Conservation (phyloP, 1,139 yeast genomes). For the Debaryomycetaceae sp. region DNA sequence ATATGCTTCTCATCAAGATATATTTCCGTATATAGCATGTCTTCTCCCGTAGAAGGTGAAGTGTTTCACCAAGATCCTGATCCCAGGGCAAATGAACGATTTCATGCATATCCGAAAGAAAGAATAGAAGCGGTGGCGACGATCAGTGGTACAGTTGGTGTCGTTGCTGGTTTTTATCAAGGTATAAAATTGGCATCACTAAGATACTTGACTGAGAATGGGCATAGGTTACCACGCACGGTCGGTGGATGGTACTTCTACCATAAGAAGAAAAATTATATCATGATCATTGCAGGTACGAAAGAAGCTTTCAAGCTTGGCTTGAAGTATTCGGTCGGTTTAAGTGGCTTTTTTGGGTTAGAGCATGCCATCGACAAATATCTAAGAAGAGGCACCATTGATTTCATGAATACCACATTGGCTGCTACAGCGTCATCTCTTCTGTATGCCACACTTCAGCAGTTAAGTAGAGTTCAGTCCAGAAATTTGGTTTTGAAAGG, state of each 20-base stretch:
- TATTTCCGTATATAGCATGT: neutral
- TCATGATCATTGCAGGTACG: constrained; percentile 57
- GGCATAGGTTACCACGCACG: constrained; percentile 73
- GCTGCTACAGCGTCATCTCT: constrained; percentile 55
- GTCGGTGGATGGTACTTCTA: constrained; percentile 90
- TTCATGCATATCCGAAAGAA: constrained; percentile 38
- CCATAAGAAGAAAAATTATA: constrained; percentile 80
- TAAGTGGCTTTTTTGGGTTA: constrained; percentile 52
- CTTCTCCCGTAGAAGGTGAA: neutral
- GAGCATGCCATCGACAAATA: constrained; percentile 59
- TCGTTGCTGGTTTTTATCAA: constrained; percentile 56
- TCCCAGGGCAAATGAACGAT: constrained; percentile 28
- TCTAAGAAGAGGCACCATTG: constrained; percentile 48
- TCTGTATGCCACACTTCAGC: constrained; percentile 43
- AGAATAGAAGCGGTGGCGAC: constrained; percentile 30
- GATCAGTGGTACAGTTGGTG: constrained; percentile 53
- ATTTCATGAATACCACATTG: constrained; percentile 57
- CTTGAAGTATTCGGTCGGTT: constrained; percentile 43
- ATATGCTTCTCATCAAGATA: neutral
- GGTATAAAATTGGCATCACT: constrained; percentile 59
- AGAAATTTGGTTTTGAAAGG: constrained; percentile 51
- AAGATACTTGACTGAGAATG: constrained; percentile 72
- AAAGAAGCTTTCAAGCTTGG: constrained; percentile 42
- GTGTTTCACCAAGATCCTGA: constrained; percentile 7
- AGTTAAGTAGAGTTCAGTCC: constrained; percentile 47